phyloP scores from a whole-genome alignment of 1,139 yeast genomes.

The Suhomyces ambrosiae region DNA sequence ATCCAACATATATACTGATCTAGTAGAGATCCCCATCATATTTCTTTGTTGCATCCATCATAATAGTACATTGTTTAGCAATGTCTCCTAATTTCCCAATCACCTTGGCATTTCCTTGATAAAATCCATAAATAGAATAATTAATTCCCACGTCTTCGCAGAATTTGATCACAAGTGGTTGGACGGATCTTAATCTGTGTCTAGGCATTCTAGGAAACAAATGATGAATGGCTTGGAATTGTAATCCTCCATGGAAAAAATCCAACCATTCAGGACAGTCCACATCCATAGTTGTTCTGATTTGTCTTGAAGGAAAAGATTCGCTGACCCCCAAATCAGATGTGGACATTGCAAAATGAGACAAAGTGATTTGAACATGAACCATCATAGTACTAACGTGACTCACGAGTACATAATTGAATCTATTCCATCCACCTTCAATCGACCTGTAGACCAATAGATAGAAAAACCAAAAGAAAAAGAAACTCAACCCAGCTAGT shows the following conservation, averaged over 20 bases:
- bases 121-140: slow-evolving; percentile 84
- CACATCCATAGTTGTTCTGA: slow-evolving; percentile 93
- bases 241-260: slow-evolving; percentile 88
- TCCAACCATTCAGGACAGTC: slow-evolving; percentile 94
- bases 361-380: slow-evolving; percentile 86
- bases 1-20: not conserved
- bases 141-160: slow-evolving; percentile 78
- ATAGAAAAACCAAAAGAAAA: slow-evolving; percentile 81
- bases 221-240: slow-evolving; percentile 90
- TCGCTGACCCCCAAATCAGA: slow-evolving; percentile 81
- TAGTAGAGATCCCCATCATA: slow-evolving; percentile 27
- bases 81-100: slow-evolving; percentile 70
- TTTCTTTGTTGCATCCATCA: slow-evolving; percentile 66
- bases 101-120: slow-evolving; percentile 72
- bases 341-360: slow-evolving; percentile 94
- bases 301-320: slow-evolving; percentile 77
- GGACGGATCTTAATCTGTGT: slow-evolving; percentile 78
- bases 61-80: slow-evolving; percentile 74
- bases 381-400: slow-evolving; percentile 86
- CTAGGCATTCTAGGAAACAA: slow-evolving; percentile 87
- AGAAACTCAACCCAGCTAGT: slow-evolving; percentile 64
- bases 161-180: slow-evolving; percentile 69
- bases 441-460: slow-evolving; percentile 54
- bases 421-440: slow-evolving; percentile 52
- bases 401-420: slow-evolving; percentile 66